phyloP scores from a whole-genome alignment of 495 filamentous ascomycete genomes.

The Penicillium flavigenum region DNA sequence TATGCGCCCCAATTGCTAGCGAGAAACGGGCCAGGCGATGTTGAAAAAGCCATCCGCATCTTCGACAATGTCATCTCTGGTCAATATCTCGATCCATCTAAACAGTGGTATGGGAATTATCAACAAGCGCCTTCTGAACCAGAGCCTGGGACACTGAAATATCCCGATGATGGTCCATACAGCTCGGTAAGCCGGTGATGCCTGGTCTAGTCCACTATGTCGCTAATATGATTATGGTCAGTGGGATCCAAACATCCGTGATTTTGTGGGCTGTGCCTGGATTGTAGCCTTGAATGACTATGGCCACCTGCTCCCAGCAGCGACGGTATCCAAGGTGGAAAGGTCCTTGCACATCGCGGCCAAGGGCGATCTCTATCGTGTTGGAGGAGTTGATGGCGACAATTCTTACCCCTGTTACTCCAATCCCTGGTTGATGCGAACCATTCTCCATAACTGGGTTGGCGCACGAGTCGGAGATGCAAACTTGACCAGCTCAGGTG shows the following conservation, averaged over 20 bases:
- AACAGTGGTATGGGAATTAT: slow-evolving; percentile 45
- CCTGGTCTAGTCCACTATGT: background rate
- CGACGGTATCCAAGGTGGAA: slow-evolving; percentile 30
- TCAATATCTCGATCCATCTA: slow-evolving; percentile 35
- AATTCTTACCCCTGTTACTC: slow-evolving; percentile 46
- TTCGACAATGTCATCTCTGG: slow-evolving; percentile 39
- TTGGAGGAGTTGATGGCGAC: slow-evolving; percentile 44
- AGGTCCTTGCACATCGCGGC: slow-evolving; percentile 37
- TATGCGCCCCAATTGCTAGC: slow-evolving; percentile 41
- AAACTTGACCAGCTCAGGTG: slow-evolving; percentile 39
- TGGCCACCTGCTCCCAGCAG: slow-evolving; percentile 27
- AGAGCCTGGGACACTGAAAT: slow-evolving; percentile 34
- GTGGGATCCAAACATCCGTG: slow-evolving; percentile 48
- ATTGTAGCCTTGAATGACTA: slow-evolving; percentile 43
- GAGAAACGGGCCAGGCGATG: slow-evolving; percentile 37
- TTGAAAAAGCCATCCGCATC: slow-evolving; percentile 36
- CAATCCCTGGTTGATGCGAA: slow-evolving; percentile 46
- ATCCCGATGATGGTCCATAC: slow-evolving; percentile 27
- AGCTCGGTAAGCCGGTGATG: slow-evolving; percentile 15
- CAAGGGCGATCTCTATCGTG: slow-evolving; percentile 41
- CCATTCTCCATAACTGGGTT: slow-evolving; percentile 37
- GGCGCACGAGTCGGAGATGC: slow-evolving; percentile 34
- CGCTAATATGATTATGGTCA: slow-evolving; percentile 32
- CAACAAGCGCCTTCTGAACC: slow-evolving; percentile 40
- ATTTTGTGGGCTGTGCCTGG: slow-evolving; percentile 43